Evolutionary conservation across 1,284 basidiomycete genomes (phyloP), one percentile per base, ranked within the genome.

Genomic region (Irpex rosettiformis): DNA sequence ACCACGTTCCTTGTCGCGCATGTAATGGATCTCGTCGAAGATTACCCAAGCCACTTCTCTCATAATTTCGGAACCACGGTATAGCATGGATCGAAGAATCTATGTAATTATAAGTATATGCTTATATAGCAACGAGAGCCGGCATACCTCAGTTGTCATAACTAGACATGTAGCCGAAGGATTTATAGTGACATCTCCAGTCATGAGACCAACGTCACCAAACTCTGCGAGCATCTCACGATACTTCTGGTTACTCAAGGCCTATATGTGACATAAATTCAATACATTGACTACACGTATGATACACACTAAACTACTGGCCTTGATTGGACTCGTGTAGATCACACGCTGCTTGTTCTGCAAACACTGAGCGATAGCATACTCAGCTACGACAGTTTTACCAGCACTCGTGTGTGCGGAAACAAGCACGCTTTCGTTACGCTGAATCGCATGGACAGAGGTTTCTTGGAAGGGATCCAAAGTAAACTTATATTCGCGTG

Each of bases 1-100:
- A 65, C 90, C 90, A 64, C 90, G 86, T 68, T 93, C 90, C 66
- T 96, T 95, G 80, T 99, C 97, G 64, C 97, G 91, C 97, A 99
- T 99, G 77, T 99, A 99, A 74, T 99, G 97, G 62, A 99, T 98
- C 75, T 99, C 97, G 72, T 99, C 97, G 71, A 99, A 99, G 61
- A 99, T 86, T 62, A 99, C 96, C 97, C 97, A 99, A 0, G 96
- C 96, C 13, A 99, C 96, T 79, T 99, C 97, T 62, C 97, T 92
- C 93, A 99, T 98, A 67, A 99, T 91, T 75, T 99, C 97, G 16
- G 95, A 98, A 45, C 97, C 97, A 58, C 97, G 88, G 72, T 99
- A 99, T 33, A 99, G 79, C 96, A 99, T 99, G 1, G 96, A 98
- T 11, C 97, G 88, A 58, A 99, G 75, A 89, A 99, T 99, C 93